Evolutionary conservation across 2,329 filamentous ascomycete species (phyloP), one percentile per base, ranked within the genome.

Genomic region (Polychaeton citri): DNA sequence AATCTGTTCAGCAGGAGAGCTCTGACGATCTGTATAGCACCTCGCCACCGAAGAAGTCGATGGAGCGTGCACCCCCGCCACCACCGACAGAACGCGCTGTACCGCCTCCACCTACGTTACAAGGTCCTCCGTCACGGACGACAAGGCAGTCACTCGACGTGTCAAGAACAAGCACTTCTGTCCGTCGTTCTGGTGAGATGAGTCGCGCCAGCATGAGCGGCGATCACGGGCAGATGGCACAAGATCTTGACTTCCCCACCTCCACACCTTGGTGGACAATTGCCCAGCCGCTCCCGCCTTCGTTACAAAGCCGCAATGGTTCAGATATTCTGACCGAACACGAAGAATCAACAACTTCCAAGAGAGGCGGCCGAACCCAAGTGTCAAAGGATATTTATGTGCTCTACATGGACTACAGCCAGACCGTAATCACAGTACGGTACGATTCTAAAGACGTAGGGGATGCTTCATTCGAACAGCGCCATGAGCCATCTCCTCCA

Each of bases 391-490:
- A 87, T 40, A 70, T 95, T 30, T 90, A 81, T 48, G 67, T 96
- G n/a, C 64, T 98, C 6, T 98, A 84, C 64, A 79, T 86, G 51
- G 90, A 98, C 61, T 98, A 98, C 59, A 95, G 87, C 13, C 90
- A 96, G 56, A 96, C 88, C 0, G 70, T 92, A 44, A 73, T 98
- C 50, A 85, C 79, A 0, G 81, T 79, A 13, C 77, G 71, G 34
- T 96, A 81, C 56, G 82, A 94, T 55, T 66, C 78, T 1, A 72
- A 76, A 36, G 77, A 93, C 52, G 71, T 81, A 3, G 66, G 72
- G 2, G 79, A 88, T 50, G 80, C 79, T 8, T 66, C 74, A 21
- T 60, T 96, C 5, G 82, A 92, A 50, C 90, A 98, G 59, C 76
- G 78, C 31, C 88, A 96, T 51, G 83, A 95, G 51, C 66, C 75